These are phyloP conservation scores for Aspergillus pseudotamarii DNA, from an alignment of 2,329 filamentous ascomycete species.

Conservation along the genomic window DNA sequence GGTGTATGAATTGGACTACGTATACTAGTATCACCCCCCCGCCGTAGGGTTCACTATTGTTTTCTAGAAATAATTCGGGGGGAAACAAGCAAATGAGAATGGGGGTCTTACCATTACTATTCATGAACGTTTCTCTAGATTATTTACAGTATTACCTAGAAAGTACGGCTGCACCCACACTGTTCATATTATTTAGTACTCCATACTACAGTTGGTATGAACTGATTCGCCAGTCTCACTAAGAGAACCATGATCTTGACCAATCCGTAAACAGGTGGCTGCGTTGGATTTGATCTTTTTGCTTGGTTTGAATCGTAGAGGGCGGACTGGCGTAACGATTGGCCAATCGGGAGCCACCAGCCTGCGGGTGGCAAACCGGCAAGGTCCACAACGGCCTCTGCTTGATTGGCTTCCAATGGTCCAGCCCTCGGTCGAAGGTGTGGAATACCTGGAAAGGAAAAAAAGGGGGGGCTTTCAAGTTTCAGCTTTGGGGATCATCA, in stretches of 20 bases:
- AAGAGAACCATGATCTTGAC: background rate
- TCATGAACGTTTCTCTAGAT: background rate
- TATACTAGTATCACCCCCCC: background rate
- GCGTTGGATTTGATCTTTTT: background rate
- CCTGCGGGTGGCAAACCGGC: conserved; percentile 9
- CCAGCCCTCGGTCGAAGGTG: conserved; percentile 4
- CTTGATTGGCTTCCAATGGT: conserved; percentile 7
- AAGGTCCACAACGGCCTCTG: conserved; percentile 6
- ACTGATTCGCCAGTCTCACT: conserved; percentile 1
- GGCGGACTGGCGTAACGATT: background rate
- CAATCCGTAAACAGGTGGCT: conserved; percentile 1
- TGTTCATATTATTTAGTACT: background rate
- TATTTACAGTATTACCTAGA: background rate
- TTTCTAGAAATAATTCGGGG: background rate
- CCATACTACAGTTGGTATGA: background rate
- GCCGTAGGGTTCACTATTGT: background rate
- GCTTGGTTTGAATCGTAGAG: background rate
- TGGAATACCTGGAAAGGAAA: background rate
- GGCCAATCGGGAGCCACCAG: conserved; percentile 1
- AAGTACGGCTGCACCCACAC: background rate
- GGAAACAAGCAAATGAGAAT: background rate
- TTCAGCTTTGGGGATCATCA: conserved; percentile 7
- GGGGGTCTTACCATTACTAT: no score
- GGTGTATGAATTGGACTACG: background rate
- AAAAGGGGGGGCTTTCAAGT: conserved; percentile 6